Evolutionary conservation across 2,329 filamentous ascomycete genomes (phyloP).

Genomic region (Thielaviopsis cerberus): DNA sequence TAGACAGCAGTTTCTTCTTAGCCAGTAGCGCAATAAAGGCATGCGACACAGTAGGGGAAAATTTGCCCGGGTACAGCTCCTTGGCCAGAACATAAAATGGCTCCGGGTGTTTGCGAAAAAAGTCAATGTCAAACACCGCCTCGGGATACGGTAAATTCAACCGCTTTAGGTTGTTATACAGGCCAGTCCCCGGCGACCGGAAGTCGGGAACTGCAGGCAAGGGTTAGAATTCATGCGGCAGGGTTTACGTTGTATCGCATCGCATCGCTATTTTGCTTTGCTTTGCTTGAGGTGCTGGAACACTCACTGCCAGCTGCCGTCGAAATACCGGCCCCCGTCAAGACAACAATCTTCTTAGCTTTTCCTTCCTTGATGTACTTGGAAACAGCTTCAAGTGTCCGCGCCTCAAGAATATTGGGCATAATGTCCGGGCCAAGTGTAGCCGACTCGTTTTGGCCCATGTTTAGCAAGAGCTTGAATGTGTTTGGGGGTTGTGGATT

Average conservation of each 20-base stretch:
- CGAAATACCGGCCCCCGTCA: slow-evolving; percentile 81
- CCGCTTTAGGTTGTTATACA: slow-evolving; percentile 79
- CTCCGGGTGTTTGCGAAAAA: slow-evolving; percentile 65
- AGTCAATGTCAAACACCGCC: slow-evolving; percentile 83
- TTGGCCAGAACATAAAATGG: slow-evolving; percentile 87
- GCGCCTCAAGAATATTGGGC: slow-evolving; percentile 46
- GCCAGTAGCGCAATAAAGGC: slow-evolving; percentile 71
- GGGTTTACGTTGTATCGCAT: not conserved
- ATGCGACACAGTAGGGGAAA: slow-evolving; percentile 75
- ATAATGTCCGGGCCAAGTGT: slow-evolving; percentile 41
- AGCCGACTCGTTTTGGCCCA: slow-evolving; percentile 72
- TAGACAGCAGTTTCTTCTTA: slow-evolving; percentile 57
- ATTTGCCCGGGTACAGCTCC: slow-evolving; percentile 82
- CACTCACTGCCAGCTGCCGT: slow-evolving; percentile 49
- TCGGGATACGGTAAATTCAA: slow-evolving; percentile 77
- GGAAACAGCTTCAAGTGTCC: slow-evolving; percentile 59
- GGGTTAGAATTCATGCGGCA: not conserved
- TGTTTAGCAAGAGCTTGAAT: slow-evolving; percentile 20
- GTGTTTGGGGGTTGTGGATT: not conserved
- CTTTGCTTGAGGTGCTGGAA: slow-evolving; percentile 9
- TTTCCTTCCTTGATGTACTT: slow-evolving; percentile 55
- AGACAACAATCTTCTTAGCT: slow-evolving; percentile 57
- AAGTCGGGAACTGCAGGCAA: slow-evolving; percentile 69
- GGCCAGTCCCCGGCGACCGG: slow-evolving; percentile 74
- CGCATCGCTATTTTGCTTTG: no score